phyloP scores from a whole-genome alignment of 129 eudicot species.

The Cynara cardunculus region DNA sequence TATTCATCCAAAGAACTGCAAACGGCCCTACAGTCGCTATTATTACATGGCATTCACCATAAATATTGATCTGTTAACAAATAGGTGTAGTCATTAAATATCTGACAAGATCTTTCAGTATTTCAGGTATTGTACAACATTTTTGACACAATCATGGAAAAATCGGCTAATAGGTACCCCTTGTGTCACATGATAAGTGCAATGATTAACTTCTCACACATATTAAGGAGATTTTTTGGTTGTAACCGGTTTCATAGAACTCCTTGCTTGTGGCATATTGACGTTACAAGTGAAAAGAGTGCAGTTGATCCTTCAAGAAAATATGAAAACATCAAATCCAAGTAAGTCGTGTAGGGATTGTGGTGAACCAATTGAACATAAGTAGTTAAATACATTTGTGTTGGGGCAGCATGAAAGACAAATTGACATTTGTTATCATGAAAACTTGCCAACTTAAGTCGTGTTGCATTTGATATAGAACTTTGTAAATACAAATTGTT shows the following conservation, averaged over 20 bases:
- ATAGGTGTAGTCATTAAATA: not conserved
- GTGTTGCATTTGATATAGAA: not conserved
- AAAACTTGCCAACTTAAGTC: not conserved
- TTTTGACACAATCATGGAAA: not conserved
- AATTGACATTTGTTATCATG: not conserved
- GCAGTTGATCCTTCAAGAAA: not conserved
- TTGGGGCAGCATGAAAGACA: not conserved
- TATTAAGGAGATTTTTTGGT: not conserved
- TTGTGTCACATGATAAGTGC: not conserved
- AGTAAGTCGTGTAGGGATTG: not conserved
- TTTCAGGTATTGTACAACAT: not conserved
- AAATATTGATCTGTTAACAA: too few relatives aligned
- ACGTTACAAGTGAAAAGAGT: not conserved
- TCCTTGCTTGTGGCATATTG: not conserved
- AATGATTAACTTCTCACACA: not conserved
- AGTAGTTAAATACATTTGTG: slow-evolving; percentile 2
- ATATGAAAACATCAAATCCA: not conserved
- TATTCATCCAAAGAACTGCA: not conserved
- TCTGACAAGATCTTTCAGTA: not conserved
- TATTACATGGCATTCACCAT: not conserved
- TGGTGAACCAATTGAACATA: not conserved
- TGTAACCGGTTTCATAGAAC: not conserved
- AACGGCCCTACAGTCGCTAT: not conserved
- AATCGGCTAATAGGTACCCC: not conserved
- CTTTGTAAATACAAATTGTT: not conserved